phyloP scores from a whole-genome alignment of 179 eudicot species.

The Pouteria campechiana region DNA sequence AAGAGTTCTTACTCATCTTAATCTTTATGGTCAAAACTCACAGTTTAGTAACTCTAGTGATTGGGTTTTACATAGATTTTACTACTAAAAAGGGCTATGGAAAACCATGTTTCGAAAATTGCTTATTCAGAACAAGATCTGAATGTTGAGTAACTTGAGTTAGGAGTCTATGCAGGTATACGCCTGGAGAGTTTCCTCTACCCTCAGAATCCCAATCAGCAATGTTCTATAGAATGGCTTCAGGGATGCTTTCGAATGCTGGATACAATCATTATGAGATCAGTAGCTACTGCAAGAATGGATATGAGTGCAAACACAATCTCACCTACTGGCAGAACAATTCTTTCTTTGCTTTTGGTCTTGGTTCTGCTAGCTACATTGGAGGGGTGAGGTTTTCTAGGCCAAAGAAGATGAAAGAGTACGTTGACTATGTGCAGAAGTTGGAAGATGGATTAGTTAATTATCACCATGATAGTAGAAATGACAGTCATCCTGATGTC shows the following conservation, averaged over 20 bases:
- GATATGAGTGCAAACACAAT: constrained; percentile 82
- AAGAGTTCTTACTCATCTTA: no score
- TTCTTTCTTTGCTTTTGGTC: constrained; percentile 72
- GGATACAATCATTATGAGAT: constrained; percentile 81
- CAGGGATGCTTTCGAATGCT: constrained; percentile 47
- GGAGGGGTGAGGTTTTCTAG: constrained; percentile 70
- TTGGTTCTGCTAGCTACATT: constrained; percentile 76
- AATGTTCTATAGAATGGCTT: constrained; percentile 76
- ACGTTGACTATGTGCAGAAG: constrained; percentile 41
- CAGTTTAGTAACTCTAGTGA: no score
- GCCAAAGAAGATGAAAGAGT: constrained; percentile 68
- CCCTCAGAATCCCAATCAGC: constrained; percentile 82
- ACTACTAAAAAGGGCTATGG: no score
- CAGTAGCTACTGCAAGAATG: constrained; percentile 74
- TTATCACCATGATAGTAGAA: constrained; percentile 4
- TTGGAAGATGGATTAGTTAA: constrained; percentile 42
- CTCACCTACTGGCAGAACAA: constrained; percentile 69
- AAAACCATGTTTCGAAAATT: no score
- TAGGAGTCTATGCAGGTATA: constrained; percentile 46
- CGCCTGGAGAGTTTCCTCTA: constrained; percentile 84
- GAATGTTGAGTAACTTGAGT: no score
- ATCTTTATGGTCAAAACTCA: no score
- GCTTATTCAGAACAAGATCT: no score
- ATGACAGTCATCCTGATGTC: constrained; percentile 15
- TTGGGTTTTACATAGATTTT: no score